These are phyloP conservation scores for Podospora australis DNA, from an alignment of 495 filamentous ascomycete species.

Conservation along the genomic window DNA sequence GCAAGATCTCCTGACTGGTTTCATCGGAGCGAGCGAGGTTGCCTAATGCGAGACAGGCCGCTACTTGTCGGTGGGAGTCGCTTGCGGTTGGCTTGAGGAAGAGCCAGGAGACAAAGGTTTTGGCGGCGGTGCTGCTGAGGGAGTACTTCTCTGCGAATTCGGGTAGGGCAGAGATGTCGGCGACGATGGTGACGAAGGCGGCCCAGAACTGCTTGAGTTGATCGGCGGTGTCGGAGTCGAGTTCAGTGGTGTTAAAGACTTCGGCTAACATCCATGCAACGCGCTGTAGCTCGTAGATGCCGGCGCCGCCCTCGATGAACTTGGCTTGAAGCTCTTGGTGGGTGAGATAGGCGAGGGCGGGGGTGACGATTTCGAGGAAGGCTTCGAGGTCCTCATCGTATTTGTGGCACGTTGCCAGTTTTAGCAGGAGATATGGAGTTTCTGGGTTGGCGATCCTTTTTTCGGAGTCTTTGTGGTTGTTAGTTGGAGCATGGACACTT, in stretches of 20 bases:
- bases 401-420: slow-evolving; percentile 18
- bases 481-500: background rate
- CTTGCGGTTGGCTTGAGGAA: slow-evolving; percentile 1
- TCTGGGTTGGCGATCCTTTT: slow-evolving; percentile 25
- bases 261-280: no score
- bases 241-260: slow-evolving; percentile 20
- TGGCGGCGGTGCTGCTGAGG: slow-evolving; percentile 37
- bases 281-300: no score
- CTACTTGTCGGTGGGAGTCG: slow-evolving; percentile 53
- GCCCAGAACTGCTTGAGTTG: slow-evolving; percentile 48
- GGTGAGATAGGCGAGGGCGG: slow-evolving; percentile 37
- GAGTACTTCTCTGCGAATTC: slow-evolving; percentile 40
- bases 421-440: slow-evolving; percentile 30
- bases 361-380: slow-evolving; percentile 29
- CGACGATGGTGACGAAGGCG: slow-evolving; percentile 51
- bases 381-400: slow-evolving; percentile 27
- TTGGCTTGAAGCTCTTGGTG: slow-evolving; percentile 37
- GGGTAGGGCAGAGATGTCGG: slow-evolving; percentile 56
- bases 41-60: slow-evolving; percentile 68
- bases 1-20: slow-evolving; percentile 52
- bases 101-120: slow-evolving; percentile 46
- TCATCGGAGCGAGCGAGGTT: slow-evolving; percentile 71
- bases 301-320: slow-evolving; percentile 35
- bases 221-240: slow-evolving; percentile 43
- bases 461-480: slow-evolving; percentile 27